A percentile compares a stretch with the other conserved stretches of the same genome.
Conservation (phyloP, 169 alveolate genomes). For the Plasmodium gaboni region DNA sequence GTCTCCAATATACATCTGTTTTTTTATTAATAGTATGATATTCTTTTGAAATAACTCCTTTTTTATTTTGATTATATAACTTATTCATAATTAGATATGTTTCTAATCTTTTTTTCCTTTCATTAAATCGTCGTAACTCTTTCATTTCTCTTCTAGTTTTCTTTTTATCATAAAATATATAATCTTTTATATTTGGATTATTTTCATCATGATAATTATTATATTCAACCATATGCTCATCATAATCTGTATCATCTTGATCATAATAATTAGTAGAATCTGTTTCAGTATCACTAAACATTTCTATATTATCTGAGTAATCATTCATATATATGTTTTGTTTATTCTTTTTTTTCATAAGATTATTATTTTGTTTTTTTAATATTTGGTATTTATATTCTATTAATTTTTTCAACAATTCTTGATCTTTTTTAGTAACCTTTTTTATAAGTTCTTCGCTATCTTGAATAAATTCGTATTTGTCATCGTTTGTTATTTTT, state of each 20-base stretch:
- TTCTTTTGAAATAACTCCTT: slow-evolving; percentile 26
- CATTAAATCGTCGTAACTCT: slow-evolving; percentile 20
- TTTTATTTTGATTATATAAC: slow-evolving; percentile 34
- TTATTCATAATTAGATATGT: slow-evolving; percentile 65
- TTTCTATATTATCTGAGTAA: slow-evolving; percentile 45
- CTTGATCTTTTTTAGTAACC: slow-evolving; percentile 28
- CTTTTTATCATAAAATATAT: background rate
- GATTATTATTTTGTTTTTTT: slow-evolving; percentile 33
- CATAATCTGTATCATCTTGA: background rate
- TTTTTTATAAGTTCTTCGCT: background rate
- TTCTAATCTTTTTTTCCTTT: slow-evolving; percentile 54
- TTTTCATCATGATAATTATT: background rate
- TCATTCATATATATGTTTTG: slow-evolving; percentile 38
- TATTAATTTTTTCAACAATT: slow-evolving; percentile 37
- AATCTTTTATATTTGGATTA: background rate
- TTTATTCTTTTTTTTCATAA: slow-evolving; percentile 40
- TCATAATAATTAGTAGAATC: background rate
- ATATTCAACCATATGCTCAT: background rate
- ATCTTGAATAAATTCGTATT: background rate
- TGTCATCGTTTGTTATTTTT: background rate
- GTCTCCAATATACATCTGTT: slow-evolving; percentile 65
- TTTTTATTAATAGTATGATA: slow-evolving; percentile 52
- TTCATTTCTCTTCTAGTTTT: slow-evolving; percentile 1
- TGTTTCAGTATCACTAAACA: slow-evolving; percentile 53
- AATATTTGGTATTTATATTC: slow-evolving; percentile 56